Percentiles rank a stretch among this genome's conserved stretches.
Conservation (phyloP, 192 early-diverging fungal species). For the Rhizophagus clarus region DNA sequence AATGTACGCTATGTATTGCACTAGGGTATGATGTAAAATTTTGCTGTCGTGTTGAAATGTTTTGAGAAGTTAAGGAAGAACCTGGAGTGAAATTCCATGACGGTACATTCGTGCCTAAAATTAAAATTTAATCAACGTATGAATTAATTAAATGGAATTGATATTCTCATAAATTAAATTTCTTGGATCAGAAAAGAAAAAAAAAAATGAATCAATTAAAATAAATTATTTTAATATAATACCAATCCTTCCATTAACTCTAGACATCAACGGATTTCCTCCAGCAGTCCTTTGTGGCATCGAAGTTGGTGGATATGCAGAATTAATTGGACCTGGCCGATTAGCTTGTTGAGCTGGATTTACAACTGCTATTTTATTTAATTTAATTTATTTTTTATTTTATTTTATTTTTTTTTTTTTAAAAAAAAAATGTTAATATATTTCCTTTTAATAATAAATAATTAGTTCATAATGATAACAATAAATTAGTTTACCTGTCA, state of each 20-base stretch:
- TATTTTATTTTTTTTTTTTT: too few relatives aligned
- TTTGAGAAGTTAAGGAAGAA: slow-evolving; percentile 34
- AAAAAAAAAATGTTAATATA: background rate
- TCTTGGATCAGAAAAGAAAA: background rate
- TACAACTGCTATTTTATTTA: background rate
- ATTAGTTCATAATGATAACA: background rate
- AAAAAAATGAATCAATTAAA: background rate
- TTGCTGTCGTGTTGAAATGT: slow-evolving; percentile 28
- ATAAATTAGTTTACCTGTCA: background rate
- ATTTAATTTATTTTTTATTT: background rate
- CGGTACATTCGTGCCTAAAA: slow-evolving; percentile 22
- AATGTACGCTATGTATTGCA: slow-evolving; percentile 32
- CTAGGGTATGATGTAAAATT: slow-evolving; percentile 35
- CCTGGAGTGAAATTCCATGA: slow-evolving; percentile 35
- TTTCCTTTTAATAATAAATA: background rate
- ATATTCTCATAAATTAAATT: background rate
- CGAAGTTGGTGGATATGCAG: slow-evolving; percentile 1
- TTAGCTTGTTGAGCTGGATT: slow-evolving; percentile 11
- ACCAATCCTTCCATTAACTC: slow-evolving; percentile 1
- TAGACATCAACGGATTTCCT: background rate
- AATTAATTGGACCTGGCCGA: slow-evolving; percentile 1
- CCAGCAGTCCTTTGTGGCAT: background rate
- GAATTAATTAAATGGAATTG: background rate
- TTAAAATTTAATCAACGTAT: background rate
- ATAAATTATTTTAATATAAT: background rate